Evolutionary conservation across 805 yeast species (phyloP).

Genomic region (Diddensiella transvaalensis): DNA sequence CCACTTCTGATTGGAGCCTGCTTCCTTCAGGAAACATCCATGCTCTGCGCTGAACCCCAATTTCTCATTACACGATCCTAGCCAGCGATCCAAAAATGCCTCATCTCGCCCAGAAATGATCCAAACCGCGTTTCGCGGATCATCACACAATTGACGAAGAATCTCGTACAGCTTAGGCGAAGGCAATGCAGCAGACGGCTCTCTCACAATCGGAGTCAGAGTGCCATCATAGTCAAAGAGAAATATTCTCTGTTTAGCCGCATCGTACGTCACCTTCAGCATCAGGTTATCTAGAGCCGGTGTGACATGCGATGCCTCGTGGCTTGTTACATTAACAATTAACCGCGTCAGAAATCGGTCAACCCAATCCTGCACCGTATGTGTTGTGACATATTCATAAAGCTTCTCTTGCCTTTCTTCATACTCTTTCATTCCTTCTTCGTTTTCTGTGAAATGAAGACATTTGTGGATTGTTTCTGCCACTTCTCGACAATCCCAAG

Average conservation of each 20-base stretch:
- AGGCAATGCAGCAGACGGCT: conserved; percentile 98
- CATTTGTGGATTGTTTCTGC: conserved; percentile 77
- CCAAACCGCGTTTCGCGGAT: conserved; percentile 87
- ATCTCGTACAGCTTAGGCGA: conserved; percentile 63
- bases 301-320: conserved; percentile 53
- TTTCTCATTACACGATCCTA: conserved; percentile 58
- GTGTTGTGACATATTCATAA: conserved; percentile 59
- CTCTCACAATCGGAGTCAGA: conserved; percentile 89
- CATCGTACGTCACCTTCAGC: conserved; percentile 54
- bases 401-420: conserved; percentile 36
- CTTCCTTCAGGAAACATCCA: conserved; percentile 87
- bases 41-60: conserved; percentile 94
- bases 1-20: conserved; percentile 62
- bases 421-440: conserved; percentile 41
- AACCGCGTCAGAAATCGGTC: conserved; percentile 51
- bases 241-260: conserved; percentile 68
- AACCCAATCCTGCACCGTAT: conserved; percentile 82
- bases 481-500: conserved; percentile 95
- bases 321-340: conserved; percentile 32
- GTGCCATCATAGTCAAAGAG: conserved; percentile 98
- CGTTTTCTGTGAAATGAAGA: conserved; percentile 49
- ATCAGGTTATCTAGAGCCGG: conserved; percentile 78
- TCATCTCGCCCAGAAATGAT: conserved; percentile 95
- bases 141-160: conserved; percentile 58
- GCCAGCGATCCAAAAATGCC: conserved; percentile 80